phyloP scores from a whole-genome alignment of 2,329 filamentous ascomycete species.

The Thelonectria discophora region DNA sequence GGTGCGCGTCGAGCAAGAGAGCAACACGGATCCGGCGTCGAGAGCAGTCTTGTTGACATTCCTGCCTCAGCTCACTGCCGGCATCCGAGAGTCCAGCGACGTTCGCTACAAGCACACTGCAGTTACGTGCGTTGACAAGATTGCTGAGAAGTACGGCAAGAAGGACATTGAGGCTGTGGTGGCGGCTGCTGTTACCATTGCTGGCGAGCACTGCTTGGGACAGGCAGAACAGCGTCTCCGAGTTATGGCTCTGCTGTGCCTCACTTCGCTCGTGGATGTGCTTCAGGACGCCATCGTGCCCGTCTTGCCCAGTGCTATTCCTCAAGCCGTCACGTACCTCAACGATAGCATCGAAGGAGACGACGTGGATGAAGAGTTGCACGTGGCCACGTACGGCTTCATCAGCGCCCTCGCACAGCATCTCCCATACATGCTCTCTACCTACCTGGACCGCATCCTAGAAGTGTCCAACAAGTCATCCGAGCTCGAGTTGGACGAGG shows the following conservation, averaged over 20 bases:
- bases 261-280: constrained; percentile 89
- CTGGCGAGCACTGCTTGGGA: constrained; percentile 78
- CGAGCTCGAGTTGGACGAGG: constrained; percentile 65
- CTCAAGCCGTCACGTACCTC: constrained; percentile 76
- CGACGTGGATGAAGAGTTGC: constrained; percentile 69
- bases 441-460: constrained; percentile 77
- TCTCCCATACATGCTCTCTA: constrained; percentile 88
- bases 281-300: constrained; percentile 87
- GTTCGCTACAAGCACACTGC: constrained; percentile 84
- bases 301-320: constrained; percentile 79
- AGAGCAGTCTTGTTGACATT: constrained; percentile 79
- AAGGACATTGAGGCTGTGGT: constrained; percentile 83
- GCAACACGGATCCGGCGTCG: constrained; percentile 72
- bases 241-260: constrained; percentile 85
- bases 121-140: constrained; percentile 89
- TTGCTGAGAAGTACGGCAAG: constrained; percentile 94
- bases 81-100: constrained; percentile 77
- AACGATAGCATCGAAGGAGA: constrained; percentile 65
- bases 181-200: constrained; percentile 78
- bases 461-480: constrained; percentile 77
- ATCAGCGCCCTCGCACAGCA: constrained; percentile 82
- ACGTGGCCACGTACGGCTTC: constrained; percentile 84
- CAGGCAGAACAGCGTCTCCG: constrained; percentile 76
- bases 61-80: constrained; percentile 78
- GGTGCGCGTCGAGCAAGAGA: constrained; percentile 77